A percentile compares a stretch with the other conserved stretches of the same genome.
phyloP scores from a whole-genome alignment of 1,284 basidiomycete species.

The Salmacisia buchloeana region DNA sequence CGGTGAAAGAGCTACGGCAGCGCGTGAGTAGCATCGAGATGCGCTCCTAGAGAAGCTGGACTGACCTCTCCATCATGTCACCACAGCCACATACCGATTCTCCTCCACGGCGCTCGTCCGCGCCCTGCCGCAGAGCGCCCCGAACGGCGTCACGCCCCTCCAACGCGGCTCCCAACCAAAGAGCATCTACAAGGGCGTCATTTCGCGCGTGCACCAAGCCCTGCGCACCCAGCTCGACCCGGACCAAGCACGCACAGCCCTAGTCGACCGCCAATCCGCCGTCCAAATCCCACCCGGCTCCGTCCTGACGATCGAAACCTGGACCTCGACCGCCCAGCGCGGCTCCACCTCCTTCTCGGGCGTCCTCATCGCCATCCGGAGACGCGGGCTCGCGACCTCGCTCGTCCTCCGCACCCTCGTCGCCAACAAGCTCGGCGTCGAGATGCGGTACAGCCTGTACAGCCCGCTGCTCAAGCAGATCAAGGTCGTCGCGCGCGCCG shows the following conservation, averaged over 20 bases:
- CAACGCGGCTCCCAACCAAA: constrained; percentile 27
- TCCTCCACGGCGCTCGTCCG: constrained; percentile 31
- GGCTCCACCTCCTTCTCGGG: constrained; percentile 43
- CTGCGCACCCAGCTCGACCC: constrained; percentile 40
- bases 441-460: constrained; percentile 47
- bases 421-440: constrained; percentile 45
- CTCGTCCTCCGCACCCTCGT: constrained; percentile 47
- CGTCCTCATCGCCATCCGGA: constrained; percentile 42
- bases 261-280: constrained; percentile 39
- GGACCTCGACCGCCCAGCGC: constrained; percentile 28
- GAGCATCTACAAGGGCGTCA: constrained; percentile 27
- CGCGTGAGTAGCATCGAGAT: too few relatives aligned
- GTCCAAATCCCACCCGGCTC: constrained; percentile 42
- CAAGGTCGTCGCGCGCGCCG: constrained; percentile 38
- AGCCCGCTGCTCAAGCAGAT: constrained; percentile 46
- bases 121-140: constrained; percentile 2
- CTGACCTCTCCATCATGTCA: background rate
- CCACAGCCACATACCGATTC: constrained; percentile 22
- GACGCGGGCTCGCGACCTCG: constrained; percentile 41
- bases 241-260: constrained; percentile 31
- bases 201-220: constrained; percentile 36
- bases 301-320: constrained; percentile 46
- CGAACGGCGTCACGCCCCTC: constrained; percentile 5
- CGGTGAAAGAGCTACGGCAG: too few relatives aligned
- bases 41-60: constrained; percentile 8